phyloP scores from a whole-genome alignment of 139 green algal species.

The Klebsormidium nitens region DNA sequence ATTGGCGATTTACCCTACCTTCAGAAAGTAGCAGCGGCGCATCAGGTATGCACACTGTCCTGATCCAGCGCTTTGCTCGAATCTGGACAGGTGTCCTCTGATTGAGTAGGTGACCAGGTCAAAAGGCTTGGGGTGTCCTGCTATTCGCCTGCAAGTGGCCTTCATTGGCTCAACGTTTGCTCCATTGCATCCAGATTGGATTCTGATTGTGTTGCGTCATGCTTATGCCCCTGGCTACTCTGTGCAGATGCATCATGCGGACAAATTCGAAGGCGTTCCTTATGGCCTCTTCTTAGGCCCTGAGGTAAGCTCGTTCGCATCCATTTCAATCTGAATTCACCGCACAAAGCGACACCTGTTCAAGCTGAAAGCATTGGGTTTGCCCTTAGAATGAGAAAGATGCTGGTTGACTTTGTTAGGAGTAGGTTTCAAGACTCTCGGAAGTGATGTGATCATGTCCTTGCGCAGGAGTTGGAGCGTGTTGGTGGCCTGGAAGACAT shows the following conservation, averaged over 20 bases:
- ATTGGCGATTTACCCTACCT: constrained; percentile 84
- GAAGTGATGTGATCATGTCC: constrained; percentile 3
- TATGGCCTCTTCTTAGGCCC: constrained; percentile 91
- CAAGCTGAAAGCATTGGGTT: constrained; percentile 1
- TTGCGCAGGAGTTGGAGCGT: constrained; percentile 23
- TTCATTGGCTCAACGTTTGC: no score
- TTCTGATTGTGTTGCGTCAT: no score
- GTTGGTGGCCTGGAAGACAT: constrained; percentile 28
- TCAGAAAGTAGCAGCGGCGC: constrained; percentile 75
- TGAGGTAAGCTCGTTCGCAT: no score
- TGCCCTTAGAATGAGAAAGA: not conserved
- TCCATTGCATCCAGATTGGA: no score
- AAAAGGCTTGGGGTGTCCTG: no score
- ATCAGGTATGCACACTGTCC: no score
- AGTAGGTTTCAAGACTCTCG: not conserved
- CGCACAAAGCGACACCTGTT: not conserved
- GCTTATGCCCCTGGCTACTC: no score
- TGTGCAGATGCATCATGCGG: constrained; percentile 79
- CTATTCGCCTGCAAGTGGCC: no score
- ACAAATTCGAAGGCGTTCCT: constrained; percentile 88
- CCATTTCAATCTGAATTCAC: constrained; percentile 1
- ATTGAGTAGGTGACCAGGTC: no score
- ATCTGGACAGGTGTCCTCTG: no score
- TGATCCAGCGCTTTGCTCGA: no score
- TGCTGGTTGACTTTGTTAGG: not conserved